A percentile compares a stretch with the other conserved stretches of the same genome.
These are phyloP conservation scores for Rhizopogon sp. DNA, from an alignment of 768 basidiomycete species.

Conservation along the genomic window DNA sequence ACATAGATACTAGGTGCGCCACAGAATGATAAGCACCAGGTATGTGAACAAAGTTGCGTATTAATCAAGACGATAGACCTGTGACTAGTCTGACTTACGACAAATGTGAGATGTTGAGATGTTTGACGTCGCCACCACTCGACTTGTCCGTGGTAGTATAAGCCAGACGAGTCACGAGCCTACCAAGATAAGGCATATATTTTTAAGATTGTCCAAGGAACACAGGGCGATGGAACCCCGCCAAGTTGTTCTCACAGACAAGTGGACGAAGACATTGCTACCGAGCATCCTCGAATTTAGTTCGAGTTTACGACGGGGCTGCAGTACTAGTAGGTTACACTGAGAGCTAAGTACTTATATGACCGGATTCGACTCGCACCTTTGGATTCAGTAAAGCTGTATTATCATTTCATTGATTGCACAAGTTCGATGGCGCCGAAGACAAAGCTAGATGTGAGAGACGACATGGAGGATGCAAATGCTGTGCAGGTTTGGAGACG, in stretches of 20 bases:
- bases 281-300: background rate
- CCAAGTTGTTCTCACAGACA: background rate
- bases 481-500: background rate
- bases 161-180: no score
- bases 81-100: no score
- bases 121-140: no score
- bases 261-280: background rate
- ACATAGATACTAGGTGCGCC: background rate
- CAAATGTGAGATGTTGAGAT: no score
- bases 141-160: no score
- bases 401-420: background rate
- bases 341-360: no score
- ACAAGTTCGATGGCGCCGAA: background rate
- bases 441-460: background rate
- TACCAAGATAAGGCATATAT: background rate
- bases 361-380: background rate
- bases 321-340: background rate
- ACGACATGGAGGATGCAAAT: background rate
- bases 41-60: background rate
- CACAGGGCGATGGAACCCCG: background rate
- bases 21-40: background rate
- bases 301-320: background rate
- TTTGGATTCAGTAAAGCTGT: background rate
- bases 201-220: background rate
- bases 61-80: background rate